These are phyloP conservation scores for Wickerhamiella lipophila DNA, from an alignment of 805 yeast genomes.

Conservation along the genomic window DNA sequence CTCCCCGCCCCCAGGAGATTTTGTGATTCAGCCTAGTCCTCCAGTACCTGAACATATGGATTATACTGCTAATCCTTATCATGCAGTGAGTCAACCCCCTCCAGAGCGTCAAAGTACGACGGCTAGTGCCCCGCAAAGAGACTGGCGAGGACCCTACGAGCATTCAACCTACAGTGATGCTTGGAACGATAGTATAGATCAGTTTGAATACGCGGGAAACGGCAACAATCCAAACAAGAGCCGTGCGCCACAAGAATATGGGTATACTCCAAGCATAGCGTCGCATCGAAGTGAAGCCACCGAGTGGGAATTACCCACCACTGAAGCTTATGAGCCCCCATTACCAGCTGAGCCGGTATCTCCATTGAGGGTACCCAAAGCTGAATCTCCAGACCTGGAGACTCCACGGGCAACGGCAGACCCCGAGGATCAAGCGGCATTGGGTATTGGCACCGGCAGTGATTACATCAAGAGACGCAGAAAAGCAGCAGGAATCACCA, in stretches of 20 bases:
- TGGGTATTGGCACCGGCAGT: conserved; percentile 26
- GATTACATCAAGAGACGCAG: conserved; percentile 25
- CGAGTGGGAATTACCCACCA: conserved; percentile 4
- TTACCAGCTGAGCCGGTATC: neutral
- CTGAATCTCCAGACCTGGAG: neutral
- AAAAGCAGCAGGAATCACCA: conserved; percentile 24
- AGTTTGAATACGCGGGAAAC: neutral
- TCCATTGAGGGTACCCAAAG: neutral
- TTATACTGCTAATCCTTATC: conserved; percentile 18
- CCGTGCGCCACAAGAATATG: neutral
- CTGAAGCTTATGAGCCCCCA: neutral
- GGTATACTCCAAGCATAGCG: neutral
- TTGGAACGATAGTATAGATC: neutral
- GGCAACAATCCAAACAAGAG: neutral
- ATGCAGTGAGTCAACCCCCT: conserved; percentile 16
- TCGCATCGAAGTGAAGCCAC: conserved; percentile 1
- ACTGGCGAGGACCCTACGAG: conserved; percentile 7
- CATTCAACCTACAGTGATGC: neutral
- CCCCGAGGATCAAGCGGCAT: conserved; percentile 5
- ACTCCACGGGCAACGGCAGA: neutral
- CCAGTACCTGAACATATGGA: conserved; percentile 12
- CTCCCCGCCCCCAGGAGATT: conserved; percentile 18
- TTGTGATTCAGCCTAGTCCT: conserved; percentile 10
- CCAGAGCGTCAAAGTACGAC: conserved; percentile 1
- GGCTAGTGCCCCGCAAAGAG: conserved; percentile 8